phyloP scores from a whole-genome alignment of 1,284 basidiomycete species.

The Waitea zeae region DNA sequence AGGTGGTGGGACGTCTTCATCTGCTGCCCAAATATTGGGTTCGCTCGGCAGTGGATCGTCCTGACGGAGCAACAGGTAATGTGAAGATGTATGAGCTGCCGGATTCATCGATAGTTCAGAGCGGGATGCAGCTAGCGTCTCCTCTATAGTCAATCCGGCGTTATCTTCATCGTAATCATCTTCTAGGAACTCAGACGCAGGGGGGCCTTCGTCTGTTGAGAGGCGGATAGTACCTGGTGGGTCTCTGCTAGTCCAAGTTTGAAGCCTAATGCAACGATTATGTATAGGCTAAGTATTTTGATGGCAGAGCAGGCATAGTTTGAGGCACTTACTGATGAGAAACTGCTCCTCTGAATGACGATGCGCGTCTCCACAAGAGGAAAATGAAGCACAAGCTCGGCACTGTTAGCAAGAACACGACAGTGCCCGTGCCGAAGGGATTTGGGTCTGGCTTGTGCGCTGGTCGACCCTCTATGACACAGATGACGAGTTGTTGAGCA shows the following conservation, averaged over 20 bases:
- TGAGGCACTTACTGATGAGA: constrained; percentile 36
- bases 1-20: too few relatives aligned
- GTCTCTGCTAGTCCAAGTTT: constrained; percentile 26
- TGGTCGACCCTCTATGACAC: too few relatives aligned
- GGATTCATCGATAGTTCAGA: too few relatives aligned
- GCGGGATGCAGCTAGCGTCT: too few relatives aligned
- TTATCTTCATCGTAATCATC: constrained; percentile 39
- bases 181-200: constrained; percentile 43
- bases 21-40: too few relatives aligned
- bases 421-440: too few relatives aligned
- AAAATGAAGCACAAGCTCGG: constrained; percentile 43
- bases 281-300: not conserved
- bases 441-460: too few relatives aligned
- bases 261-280: constrained; percentile 25
- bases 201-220: constrained; percentile 55
- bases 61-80: too few relatives aligned
- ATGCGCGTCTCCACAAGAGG: constrained; percentile 46
- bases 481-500: too few relatives aligned
- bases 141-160: too few relatives aligned
- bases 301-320: not conserved
- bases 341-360: constrained; percentile 37
- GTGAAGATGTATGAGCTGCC: too few relatives aligned
- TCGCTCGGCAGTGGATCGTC: too few relatives aligned
- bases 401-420: constrained; percentile 41
- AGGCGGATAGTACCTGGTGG: constrained; percentile 45